Percentiles rank a stretch among this genome's conserved stretches.
Evolutionary conservation across 2,329 filamentous ascomycete genomes (phyloP).

Genomic region (Dactylellina cionopaga): DNA sequence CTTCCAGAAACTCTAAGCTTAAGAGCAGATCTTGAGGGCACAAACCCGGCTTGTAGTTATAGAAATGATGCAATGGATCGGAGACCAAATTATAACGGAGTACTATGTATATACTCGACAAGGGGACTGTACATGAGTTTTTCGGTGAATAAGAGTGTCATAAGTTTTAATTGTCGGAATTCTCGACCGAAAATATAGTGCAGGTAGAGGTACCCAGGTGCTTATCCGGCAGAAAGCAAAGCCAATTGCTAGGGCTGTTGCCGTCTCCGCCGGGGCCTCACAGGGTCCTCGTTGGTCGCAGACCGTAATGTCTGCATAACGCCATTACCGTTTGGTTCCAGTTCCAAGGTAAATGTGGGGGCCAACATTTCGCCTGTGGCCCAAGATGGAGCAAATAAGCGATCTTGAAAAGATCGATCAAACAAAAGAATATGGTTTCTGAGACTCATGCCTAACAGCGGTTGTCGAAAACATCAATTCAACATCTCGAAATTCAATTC

Average conservation of each 20-base stretch:
- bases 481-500: too few relatives aligned
- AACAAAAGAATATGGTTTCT: background rate
- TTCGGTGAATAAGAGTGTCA: background rate
- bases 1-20: constrained; percentile 27
- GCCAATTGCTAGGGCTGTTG: constrained; percentile 39
- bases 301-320: constrained; percentile 50
- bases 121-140: background rate
- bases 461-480: constrained; percentile 2
- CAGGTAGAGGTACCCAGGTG: constrained; percentile 21
- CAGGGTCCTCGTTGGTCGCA: constrained; percentile 31
- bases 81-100: background rate
- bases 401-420: constrained; percentile 40
- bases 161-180: constrained; percentile 26
- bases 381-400: constrained; percentile 46
- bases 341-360: constrained; percentile 51
- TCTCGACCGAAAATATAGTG: constrained; percentile 40
- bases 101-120: too few relatives aligned
- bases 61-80: constrained; percentile 5
- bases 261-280: constrained; percentile 49
- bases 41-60: background rate
- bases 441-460: background rate
- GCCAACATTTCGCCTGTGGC: constrained; percentile 25
- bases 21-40: background rate
- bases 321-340: constrained; percentile 52
- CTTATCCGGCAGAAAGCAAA: constrained; percentile 53